Evolutionary conservation across 1,139 yeast species (phyloP), one percentile per base, ranked within the genome.

Genomic region (Magnusiomyces suaveolens): DNA sequence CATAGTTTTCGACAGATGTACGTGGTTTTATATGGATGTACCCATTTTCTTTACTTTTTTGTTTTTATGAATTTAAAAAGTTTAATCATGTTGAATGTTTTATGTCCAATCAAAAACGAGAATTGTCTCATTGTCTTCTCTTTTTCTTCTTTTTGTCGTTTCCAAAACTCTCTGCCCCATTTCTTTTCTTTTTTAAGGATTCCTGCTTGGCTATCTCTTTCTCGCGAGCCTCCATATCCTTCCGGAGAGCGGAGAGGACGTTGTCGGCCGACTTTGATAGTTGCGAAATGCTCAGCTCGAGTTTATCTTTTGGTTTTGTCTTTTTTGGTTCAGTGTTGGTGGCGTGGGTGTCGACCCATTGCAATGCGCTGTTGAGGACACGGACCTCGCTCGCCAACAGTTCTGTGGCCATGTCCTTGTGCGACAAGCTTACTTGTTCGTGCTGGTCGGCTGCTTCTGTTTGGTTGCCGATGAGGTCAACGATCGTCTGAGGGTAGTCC

Each of bases 301-400:
- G 2, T 21, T 41, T 41, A 25, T 20, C 25, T 20, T 21, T 41
- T 4, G 3, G 14, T 41, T 4, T 20, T 24, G 32, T 48, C 16
- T 32, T 25, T 25, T 6, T 18, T 39, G 20, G 44, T 21, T 21
- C 44, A 20, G 8, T 4, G 36, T 24, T 38, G n/a, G 12, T 24
- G 16, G 4, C 33, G 4, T 41, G 44, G 6, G 23, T 23, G 1
- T 51, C 46, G 14, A 53, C 41, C 58, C 58, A 56, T 12, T 49
- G 38, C 39, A 50, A 21, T 23, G 43, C 48, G 1, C 51, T 29
- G 32, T 38, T 21, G 18, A 65, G 56, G 33, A 64, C 61, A 8
- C 64, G 56, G 25, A 61, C 57, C 47, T 65, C 69, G 3, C 66
- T 64, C 1, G 59, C 43, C 10, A 65, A 54, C 18, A 65, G 60